Conservation (phyloP, 2,329 filamentous ascomycete species). For the Phoma sp. region DNA sequence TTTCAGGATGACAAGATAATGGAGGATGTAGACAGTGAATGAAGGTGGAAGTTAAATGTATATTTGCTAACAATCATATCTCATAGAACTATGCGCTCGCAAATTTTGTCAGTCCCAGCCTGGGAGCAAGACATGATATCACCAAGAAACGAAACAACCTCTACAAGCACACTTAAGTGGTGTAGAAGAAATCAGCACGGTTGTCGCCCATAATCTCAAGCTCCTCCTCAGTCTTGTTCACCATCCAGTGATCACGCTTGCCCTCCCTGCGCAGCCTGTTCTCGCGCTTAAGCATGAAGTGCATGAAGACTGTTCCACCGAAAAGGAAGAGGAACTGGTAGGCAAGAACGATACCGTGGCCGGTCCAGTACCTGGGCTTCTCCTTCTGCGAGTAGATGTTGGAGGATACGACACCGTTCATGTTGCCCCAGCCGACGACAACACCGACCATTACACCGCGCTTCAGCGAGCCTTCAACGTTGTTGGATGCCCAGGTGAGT, state of each 20-base stretch:
- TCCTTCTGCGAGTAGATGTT: conserved; percentile 76
- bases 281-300: conserved; percentile 69
- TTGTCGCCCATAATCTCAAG: conserved; percentile 73
- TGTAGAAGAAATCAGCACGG: conserved; percentile 75
- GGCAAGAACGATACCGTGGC: conserved; percentile 76
- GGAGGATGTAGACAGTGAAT: not conserved
- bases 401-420: conserved; percentile 84
- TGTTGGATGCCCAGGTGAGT: conserved; percentile 88
- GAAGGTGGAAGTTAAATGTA: not conserved
- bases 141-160: not conserved
- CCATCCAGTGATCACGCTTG: conserved; percentile 69
- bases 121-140: not conserved
- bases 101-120: not conserved
- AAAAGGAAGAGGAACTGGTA: conserved; percentile 77
- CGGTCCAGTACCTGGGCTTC: conserved; percentile 72
- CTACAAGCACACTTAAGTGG: conserved; percentile 52
- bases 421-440: conserved; percentile 89
- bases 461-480: conserved; percentile 92
- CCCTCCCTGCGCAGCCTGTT: conserved; percentile 72
- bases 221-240: conserved; percentile 70
- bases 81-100: conserved; percentile 1
- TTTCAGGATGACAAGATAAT: too few species aligned
- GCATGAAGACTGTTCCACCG: conserved; percentile 72
- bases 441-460: conserved; percentile 86
- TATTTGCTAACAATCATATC: conserved; percentile 9